These are phyloP conservation scores for Ceratobasidium sp. DNA, from an alignment of 1,284 basidiomycete species.

Conservation along the genomic window DNA sequence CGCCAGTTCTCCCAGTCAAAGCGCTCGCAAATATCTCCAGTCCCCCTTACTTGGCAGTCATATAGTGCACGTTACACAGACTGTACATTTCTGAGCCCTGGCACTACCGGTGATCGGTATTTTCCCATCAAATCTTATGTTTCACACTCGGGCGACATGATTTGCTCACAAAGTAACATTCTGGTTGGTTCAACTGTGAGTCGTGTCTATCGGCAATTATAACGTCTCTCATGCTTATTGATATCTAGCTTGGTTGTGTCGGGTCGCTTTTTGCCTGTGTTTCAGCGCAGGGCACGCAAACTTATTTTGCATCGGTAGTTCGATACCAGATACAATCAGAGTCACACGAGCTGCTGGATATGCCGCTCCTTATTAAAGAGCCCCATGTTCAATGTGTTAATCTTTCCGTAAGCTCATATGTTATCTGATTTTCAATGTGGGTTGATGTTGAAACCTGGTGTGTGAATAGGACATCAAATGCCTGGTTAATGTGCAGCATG, in stretches of 20 bases:
- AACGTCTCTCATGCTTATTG: background rate
- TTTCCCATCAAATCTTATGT: background rate
- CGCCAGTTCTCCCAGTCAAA: too few species aligned
- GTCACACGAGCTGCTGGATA: background rate
- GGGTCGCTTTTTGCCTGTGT: background rate
- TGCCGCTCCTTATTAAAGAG: too few species aligned
- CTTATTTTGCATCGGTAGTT: conserved; percentile 6
- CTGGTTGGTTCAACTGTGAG: background rate
- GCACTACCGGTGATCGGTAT: too few species aligned
- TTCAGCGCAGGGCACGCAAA: background rate
- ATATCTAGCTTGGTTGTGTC: conserved; percentile 14
- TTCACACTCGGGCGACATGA: background rate
- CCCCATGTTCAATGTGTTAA: too few species aligned
- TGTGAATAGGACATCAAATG: background rate
- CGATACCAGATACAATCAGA: background rate
- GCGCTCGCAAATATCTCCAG: too few species aligned
- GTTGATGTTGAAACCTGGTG: too few species aligned
- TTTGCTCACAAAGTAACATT: background rate
- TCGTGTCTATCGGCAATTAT: background rate
- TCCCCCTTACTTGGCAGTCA: too few species aligned
- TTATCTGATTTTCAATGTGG: too few species aligned
- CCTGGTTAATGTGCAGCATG: conserved; percentile 19
- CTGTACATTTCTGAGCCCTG: too few species aligned
- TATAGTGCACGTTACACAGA: too few species aligned
- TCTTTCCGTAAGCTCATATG: too few species aligned